These are phyloP conservation scores for Naegleria lovaniensis DNA, from an alignment of 208 protist species.

Conservation along the genomic window DNA sequence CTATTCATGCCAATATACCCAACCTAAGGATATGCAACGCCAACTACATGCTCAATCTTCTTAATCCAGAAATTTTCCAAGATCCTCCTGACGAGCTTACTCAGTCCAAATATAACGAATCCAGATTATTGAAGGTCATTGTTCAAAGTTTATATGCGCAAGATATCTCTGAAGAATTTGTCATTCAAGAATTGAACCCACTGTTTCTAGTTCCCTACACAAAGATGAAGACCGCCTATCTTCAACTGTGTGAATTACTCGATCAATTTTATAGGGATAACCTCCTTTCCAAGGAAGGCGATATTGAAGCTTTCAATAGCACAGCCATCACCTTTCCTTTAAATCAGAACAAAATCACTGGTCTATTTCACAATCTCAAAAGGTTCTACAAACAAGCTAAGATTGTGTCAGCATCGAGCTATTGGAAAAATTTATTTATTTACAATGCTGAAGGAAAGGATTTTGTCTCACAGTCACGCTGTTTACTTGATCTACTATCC, in stretches of 20 bases:
- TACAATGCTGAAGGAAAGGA: too few relatives aligned
- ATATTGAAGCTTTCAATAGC: background rate
- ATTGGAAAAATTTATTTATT: too few relatives aligned
- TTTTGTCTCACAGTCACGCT: too few relatives aligned
- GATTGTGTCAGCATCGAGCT: too few relatives aligned
- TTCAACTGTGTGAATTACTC: background rate
- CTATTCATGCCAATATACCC: background rate
- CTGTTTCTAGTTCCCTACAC: background rate
- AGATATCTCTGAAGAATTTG: background rate
- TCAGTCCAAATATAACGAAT: background rate
- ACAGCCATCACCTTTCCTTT: background rate
- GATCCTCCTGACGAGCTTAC: background rate
- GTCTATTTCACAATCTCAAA: background rate
- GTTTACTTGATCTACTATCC: too few relatives aligned
- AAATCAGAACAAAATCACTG: background rate
- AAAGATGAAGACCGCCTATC: background rate
- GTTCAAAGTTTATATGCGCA: background rate
- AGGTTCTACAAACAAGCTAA: background rate
- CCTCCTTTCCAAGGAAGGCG: background rate
- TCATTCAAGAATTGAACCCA: background rate
- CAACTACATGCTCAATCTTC: background rate
- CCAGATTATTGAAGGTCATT: background rate
- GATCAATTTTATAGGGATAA: background rate
- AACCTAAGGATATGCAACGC: background rate
- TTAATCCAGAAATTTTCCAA: background rate